Percentiles rank a stretch among this genome's conserved stretches.
Conservation (phyloP, 306 rosid species). For the Malus sylvestris region DNA sequence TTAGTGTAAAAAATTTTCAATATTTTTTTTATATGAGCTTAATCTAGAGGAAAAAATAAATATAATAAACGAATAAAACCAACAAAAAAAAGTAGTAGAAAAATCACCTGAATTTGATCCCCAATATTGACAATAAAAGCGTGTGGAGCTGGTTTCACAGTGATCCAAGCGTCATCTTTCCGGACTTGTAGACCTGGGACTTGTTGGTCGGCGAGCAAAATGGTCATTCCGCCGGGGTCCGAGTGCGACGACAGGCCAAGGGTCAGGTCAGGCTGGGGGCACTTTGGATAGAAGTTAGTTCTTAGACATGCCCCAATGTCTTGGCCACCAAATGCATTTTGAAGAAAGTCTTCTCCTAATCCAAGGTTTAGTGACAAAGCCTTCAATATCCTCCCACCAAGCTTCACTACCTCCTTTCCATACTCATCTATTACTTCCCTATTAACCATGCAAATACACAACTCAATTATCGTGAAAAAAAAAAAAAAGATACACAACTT, state of each 20-base stretch:
- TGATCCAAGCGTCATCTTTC: slow-evolving; percentile 51
- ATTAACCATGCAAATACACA: not conserved
- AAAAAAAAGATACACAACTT: not conserved
- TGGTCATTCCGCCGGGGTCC: slow-evolving; percentile 83
- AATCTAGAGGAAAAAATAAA: not conserved
- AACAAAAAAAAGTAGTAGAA: not conserved
- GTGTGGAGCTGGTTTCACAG: slow-evolving; percentile 65
- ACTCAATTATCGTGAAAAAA: slow-evolving; percentile 7
- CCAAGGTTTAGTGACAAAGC: slow-evolving; percentile 55
- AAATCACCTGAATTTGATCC: slow-evolving; percentile 78
- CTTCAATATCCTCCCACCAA: slow-evolving; percentile 61
- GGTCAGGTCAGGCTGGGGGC: slow-evolving; percentile 73
- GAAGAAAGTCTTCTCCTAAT: slow-evolving; percentile 40
- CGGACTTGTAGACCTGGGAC: slow-evolving; percentile 82
- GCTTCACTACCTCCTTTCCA: slow-evolving; percentile 67
- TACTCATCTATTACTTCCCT: slow-evolving; percentile 80
- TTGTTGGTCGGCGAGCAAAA: slow-evolving; percentile 50
- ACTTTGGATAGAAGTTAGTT: slow-evolving; percentile 71
- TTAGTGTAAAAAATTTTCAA: too few species aligned
- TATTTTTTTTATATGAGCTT: not conserved
- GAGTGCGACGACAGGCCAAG: slow-evolving; percentile 86
- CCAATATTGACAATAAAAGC: slow-evolving; percentile 88
- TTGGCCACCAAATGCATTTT: slow-evolving; percentile 62
- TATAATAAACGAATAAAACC: not conserved
- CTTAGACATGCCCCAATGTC: slow-evolving; percentile 77